These are phyloP conservation scores for Trichoderma cornu-damae DNA, from an alignment of 2,329 filamentous ascomycete genomes.

Conservation along the genomic window DNA sequence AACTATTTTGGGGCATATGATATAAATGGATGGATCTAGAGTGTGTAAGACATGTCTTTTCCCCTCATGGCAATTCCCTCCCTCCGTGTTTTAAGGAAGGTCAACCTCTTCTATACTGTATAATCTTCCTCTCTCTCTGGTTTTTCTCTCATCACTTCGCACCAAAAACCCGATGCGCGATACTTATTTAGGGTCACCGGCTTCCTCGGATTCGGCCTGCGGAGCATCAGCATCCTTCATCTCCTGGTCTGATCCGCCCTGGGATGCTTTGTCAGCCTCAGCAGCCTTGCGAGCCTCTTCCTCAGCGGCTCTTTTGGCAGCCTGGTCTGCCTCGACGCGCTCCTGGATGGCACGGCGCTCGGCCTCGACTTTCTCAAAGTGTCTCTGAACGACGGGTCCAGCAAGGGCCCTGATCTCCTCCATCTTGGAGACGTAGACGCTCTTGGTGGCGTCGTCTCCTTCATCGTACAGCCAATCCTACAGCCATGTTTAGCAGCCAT, in stretches of 20 bases:
- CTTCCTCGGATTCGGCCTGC: conserved; percentile 48
- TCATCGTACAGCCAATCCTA: conserved; percentile 99
- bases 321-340: conserved; percentile 69
- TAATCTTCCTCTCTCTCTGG: not conserved
- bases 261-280: conserved; percentile 45
- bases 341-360: conserved; percentile 77
- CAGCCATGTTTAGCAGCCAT: conserved; percentile 19
- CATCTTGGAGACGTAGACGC: conserved; percentile 88
- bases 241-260: conserved; percentile 52
- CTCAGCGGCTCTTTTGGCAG: conserved; percentile 63
- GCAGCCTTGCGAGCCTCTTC: conserved; percentile 52
- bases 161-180: not conserved
- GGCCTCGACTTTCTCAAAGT: conserved; percentile 89
- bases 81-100: not conserved
- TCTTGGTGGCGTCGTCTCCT: conserved; percentile 90
- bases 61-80: conserved; percentile 4
- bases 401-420: conserved; percentile 90
- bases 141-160: not conserved
- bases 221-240: conserved; percentile 58
- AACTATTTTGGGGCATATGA: conserved; percentile 10
- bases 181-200: conserved; percentile 34
- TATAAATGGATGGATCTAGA: conserved; percentile 10
- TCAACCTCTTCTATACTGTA: conserved; percentile 11
- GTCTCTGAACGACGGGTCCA: conserved; percentile 86
- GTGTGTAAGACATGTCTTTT: conserved; percentile 2